A percentile compares a stretch with the other conserved stretches of the same genome.
These are phyloP conservation scores for Phytophthora tentaculata DNA, from an alignment of 352 stramenopile genomes.

Conservation along the genomic window DNA sequence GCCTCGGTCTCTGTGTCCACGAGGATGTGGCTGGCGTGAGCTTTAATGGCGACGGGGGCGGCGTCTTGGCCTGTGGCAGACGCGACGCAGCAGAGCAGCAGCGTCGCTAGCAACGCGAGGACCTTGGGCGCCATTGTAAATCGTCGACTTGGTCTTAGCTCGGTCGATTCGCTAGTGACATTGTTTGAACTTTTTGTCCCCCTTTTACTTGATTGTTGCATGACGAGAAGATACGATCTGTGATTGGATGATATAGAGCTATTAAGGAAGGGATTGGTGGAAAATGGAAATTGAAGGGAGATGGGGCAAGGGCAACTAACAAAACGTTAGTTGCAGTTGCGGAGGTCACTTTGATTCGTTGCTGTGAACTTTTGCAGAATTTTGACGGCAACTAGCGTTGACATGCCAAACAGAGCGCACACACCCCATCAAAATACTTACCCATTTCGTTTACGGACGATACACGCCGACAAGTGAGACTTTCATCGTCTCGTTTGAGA, in stretches of 20 bases:
- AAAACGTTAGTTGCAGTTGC: too few relatives aligned
- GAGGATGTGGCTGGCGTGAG: conserved; percentile 84
- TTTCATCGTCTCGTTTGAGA: too few relatives aligned
- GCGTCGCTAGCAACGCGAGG: conserved; percentile 27
- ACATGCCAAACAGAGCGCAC: too few relatives aligned
- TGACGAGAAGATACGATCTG: neutral
- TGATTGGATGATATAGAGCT: conserved; percentile 7
- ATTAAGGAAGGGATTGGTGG: neutral
- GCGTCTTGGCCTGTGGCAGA: conserved; percentile 15
- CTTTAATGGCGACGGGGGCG: conserved; percentile 37
- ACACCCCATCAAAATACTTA: too few relatives aligned
- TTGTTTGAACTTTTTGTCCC: neutral
- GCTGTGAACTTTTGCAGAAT: too few relatives aligned
- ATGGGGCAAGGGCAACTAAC: too few relatives aligned
- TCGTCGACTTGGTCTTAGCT: neutral
- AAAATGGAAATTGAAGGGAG: neutral
- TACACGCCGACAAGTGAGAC: too few relatives aligned
- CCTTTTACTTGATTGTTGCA: conserved; percentile 5
- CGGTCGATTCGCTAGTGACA: conserved; percentile 11
- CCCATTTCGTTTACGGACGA: too few relatives aligned
- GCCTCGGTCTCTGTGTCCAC: conserved; percentile 73
- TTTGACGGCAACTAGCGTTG: too few relatives aligned
- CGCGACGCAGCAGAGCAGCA: conserved; percentile 29
- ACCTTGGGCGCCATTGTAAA: conserved; percentile 30
- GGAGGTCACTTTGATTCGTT: too few relatives aligned